Evolutionary conservation across 164 flowering plant species (phyloP).

Genomic region (Sedum album): DNA sequence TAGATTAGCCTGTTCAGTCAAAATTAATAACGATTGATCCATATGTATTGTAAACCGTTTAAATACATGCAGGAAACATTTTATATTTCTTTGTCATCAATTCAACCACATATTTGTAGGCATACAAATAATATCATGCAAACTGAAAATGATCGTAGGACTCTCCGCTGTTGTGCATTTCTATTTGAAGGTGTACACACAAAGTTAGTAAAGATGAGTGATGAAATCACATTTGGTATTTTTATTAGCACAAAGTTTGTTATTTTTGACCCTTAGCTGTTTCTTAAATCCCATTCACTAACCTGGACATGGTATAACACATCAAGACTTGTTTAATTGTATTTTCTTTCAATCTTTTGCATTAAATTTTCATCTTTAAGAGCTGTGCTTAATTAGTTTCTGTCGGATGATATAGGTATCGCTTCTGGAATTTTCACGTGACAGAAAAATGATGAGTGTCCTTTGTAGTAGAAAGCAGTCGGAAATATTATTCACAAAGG

Average conservation of each 20-base stretch:
- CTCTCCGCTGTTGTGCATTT: background rate
- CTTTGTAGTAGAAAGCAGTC: constrained; percentile 78
- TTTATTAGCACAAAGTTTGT: background rate
- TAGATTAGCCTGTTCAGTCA: background rate
- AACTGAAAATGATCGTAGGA: background rate
- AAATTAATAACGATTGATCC: background rate
- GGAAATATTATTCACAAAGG: constrained; percentile 76
- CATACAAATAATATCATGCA: background rate
- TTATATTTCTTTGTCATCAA: background rate
- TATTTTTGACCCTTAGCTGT: background rate
- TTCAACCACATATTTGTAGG: background rate
- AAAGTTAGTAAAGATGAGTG: background rate
- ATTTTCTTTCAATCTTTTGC: background rate
- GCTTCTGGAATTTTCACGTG: constrained; percentile 89
- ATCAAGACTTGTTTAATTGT: background rate
- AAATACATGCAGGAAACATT: background rate
- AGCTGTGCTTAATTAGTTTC: background rate
- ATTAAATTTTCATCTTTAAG: background rate
- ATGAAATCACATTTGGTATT: background rate
- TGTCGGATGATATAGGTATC: constrained; percentile 44
- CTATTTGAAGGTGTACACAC: background rate
- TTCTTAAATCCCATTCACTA: background rate
- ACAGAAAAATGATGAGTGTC: constrained; percentile 97
- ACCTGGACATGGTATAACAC: background rate
- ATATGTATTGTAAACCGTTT: background rate